Evolutionary conservation across 2,329 filamentous ascomycete species (phyloP).

Genomic region (Paracoccidioides lutzii): DNA sequence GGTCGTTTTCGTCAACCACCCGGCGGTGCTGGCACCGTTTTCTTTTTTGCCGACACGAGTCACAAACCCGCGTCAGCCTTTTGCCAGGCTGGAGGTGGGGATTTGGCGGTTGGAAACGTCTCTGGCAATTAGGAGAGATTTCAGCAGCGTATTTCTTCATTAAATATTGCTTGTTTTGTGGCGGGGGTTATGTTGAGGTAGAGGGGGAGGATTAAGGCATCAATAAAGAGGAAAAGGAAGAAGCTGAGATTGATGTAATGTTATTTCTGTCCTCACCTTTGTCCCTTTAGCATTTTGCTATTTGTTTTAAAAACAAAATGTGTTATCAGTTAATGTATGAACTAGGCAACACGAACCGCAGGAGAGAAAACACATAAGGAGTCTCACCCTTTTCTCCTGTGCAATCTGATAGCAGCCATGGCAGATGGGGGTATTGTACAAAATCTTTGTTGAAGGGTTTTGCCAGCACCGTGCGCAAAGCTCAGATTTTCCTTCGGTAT

Average conservation of each 20-base stretch:
- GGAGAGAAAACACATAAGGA: not conserved
- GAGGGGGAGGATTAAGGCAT: not conserved
- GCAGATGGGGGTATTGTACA: slow-evolving; percentile 14
- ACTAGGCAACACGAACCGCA: not conserved
- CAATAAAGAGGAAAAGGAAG: not conserved
- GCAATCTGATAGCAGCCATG: slow-evolving; percentile 11
- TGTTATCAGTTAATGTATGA: not conserved
- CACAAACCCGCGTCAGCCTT: slow-evolving; percentile 13
- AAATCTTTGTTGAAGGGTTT: slow-evolving; percentile 12
- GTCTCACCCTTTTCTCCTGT: slow-evolving; percentile 11
- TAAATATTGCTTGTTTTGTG: not conserved
- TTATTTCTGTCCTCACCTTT: slow-evolving; percentile 1
- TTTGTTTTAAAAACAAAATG: not conserved
- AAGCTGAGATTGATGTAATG: not conserved
- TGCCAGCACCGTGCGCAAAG: slow-evolving; percentile 14
- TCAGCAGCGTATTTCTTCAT: not conserved
- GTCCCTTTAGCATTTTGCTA: slow-evolving; percentile 4
- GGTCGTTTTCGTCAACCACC: slow-evolving; percentile 13
- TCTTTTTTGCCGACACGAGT: slow-evolving; percentile 12
- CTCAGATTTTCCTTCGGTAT: slow-evolving; percentile 3
- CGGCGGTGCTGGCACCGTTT: slow-evolving; percentile 14
- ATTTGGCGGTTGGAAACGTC: slow-evolving; percentile 13
- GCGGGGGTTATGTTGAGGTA: not conserved
- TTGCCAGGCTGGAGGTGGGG: slow-evolving; percentile 12
- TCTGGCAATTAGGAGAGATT: slow-evolving; percentile 4